phyloP scores from a whole-genome alignment of 129 eudicot species.

The Ambrosia artemisiifolia region DNA sequence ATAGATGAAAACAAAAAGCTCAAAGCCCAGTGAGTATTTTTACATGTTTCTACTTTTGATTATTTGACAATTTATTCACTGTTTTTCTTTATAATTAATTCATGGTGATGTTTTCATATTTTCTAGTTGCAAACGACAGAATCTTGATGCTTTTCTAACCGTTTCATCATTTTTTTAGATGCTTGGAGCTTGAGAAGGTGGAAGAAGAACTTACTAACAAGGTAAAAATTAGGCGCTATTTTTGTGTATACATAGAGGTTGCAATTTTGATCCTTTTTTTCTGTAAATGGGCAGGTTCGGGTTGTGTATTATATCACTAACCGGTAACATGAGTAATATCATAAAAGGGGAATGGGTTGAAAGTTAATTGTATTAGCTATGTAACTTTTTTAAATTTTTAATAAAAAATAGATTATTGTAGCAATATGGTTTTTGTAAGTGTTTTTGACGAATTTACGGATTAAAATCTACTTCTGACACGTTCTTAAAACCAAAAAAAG shows the following conservation, averaged over 20 bases:
- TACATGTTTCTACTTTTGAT: not conserved
- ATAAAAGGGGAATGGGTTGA: not conserved
- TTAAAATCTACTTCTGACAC: no score
- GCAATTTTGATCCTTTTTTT: not conserved
- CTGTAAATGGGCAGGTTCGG: not conserved
- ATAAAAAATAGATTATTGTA: not conserved
- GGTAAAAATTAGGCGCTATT: constrained; percentile 37
- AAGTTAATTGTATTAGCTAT: not conserved
- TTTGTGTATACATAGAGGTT: not conserved
- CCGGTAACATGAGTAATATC: not conserved
- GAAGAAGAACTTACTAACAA: constrained; percentile 56
- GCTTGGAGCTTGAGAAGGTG: constrained; percentile 54
- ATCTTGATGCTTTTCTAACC: not conserved
- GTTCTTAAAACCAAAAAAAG: no score
- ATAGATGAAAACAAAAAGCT: constrained; percentile 64
- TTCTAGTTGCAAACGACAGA: not conserved
- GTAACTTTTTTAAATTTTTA: not conserved
- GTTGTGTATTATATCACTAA: not conserved
- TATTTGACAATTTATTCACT: not conserved
- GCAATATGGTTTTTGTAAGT: not conserved
- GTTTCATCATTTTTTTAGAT: constrained; percentile 38
- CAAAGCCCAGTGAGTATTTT: constrained; percentile 51
- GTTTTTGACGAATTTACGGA: not conserved
- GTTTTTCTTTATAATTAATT: not conserved
- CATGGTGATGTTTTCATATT: not conserved